Evolutionary conservation across 768 basidiomycete species (phyloP), one percentile per base, ranked within the genome.

Genomic region (Tricholoma bakamatsutake): DNA sequence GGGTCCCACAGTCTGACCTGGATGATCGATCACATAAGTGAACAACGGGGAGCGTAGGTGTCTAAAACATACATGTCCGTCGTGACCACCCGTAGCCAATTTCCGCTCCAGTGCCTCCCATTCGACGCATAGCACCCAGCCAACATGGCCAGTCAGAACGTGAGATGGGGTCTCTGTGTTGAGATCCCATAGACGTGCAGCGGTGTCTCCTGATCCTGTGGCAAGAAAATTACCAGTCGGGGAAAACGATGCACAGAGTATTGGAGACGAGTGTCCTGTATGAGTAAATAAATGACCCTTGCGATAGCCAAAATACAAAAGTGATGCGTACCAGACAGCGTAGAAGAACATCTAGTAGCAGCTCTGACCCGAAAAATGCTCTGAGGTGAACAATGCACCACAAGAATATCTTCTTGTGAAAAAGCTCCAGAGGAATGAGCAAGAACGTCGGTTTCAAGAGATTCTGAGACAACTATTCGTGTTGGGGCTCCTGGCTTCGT

Each of bases 121-220:
- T 65, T 98, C 97, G 4, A 94, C 90, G 62, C 93, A 98, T 1
- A 98, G 78, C 1, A 99, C 93, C 96, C 95, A 98, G 0, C 94
- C 95, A 61, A 85, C 84, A 66, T 99, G 97, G 0, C 97, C 97
- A 0, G 80, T 71, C 15, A 98, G 78, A 12, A 85, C 87, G 66
- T 91, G 88, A 39, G 90, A 91, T 1, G 97, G 96, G 5, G 84
- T 88, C 69, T 98, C 97, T 0, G 90, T 96, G 64, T 88, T 81
- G 49, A 98, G 80, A 69, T 98, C 88, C 97, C 97, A 98, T 21
- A 99, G 72, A 3, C 97, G 83, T 11, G 88, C 93, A 55, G 87
- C 90, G 27, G 90, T 92, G 66, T 98, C 97, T 1, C 95, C 97
- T 0, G 93, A 92, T 1, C 97, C 97, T 0, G 97, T 99, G 9